Evolutionary conservation across 768 basidiomycete genomes (phyloP), one percentile per base, ranked within the genome.

Genomic region (Serendipita sp.): DNA sequence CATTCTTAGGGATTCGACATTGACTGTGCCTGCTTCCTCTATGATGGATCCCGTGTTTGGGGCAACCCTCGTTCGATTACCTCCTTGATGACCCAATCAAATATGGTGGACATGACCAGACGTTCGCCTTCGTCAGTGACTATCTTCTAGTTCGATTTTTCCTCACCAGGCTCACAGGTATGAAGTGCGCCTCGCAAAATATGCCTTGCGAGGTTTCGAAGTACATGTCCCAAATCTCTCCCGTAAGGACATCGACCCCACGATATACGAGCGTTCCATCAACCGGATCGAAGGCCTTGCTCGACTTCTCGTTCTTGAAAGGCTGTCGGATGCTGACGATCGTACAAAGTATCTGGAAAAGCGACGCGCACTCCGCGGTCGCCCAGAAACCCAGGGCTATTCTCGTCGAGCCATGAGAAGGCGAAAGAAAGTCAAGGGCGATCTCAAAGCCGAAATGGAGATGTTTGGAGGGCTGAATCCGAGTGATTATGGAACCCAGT

Each of bases 11-110:
- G 84, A 7, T 86, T 86, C 67, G 84, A 86, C 68, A 79, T 86
- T 48, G 84, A 86, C 66, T 81, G 81, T 0, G 81, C 83, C 3
- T 84, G 82, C 73, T 82, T 80, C 63, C 78, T 80, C 1, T 85
- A 75, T 63, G 78, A 81, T 67, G 80, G 80, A 65, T 66, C 74
- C 60, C 80, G 78, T n/a, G 79, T 85, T 11, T 81, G 78, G 76
- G 83, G 81, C 3, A 83, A 80, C 67, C 84, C 84, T 3, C 77
- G 84, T 7, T 79, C 81, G 11, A 76, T 85, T 63, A 73, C 81
- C 10, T 80, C 83, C 34, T 78, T 81, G 78, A 85, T 85, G 79
- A 80, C 81, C n/a, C 83, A 85, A 70, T 78, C 78, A 73, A 84
- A 84, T 70, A 82, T 80, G 0, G 78, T 83, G 63, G 83, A 84